These are phyloP conservation scores for Stenocarpella maydis DNA, from an alignment of 2,329 filamentous ascomycete genomes.

Conservation along the genomic window DNA sequence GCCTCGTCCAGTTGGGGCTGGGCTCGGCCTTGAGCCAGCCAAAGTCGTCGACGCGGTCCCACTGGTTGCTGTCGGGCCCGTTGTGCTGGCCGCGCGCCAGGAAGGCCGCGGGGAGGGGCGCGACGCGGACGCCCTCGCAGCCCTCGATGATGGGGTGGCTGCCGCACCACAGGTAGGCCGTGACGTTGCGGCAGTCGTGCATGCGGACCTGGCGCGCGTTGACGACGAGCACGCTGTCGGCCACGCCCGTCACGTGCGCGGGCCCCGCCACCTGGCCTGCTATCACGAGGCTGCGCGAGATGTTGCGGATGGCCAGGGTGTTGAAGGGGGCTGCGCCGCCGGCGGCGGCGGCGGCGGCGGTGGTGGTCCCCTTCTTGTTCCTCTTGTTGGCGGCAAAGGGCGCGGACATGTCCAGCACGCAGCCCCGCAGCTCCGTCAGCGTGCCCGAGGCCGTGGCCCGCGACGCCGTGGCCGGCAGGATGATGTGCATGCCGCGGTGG, in stretches of 20 bases:
- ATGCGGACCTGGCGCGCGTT: constrained; percentile 89
- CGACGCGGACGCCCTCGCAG: constrained; percentile 80
- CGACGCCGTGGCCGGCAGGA: constrained; percentile 75
- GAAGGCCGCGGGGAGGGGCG: constrained; percentile 67
- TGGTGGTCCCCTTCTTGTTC: background rate
- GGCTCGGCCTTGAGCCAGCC: constrained; percentile 90
- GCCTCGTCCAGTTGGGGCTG: constrained; percentile 86
- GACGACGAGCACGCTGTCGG: constrained; percentile 79
- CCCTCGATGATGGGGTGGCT: constrained; percentile 95
- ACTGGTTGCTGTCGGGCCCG: constrained; percentile 67
- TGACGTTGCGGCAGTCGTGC: constrained; percentile 83
- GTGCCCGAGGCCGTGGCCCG: constrained; percentile 77
- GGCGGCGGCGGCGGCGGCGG: background rate
- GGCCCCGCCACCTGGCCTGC: constrained; percentile 82
- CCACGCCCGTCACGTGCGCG: constrained; percentile 80
- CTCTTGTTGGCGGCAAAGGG: constrained; percentile 56
- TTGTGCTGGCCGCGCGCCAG: constrained; percentile 40
- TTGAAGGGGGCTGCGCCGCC: constrained; percentile 65
- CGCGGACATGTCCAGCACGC: constrained; percentile 82
- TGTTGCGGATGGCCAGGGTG: constrained; percentile 71
- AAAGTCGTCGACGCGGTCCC: constrained; percentile 95
- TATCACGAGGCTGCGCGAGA: constrained; percentile 76
- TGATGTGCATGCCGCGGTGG: constrained; percentile 76
- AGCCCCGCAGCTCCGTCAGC: constrained; percentile 72
- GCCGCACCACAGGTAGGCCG: constrained; percentile 82